phyloP scores from a whole-genome alignment of 805 yeast species.

The Yamadazyma paraphyllophila region DNA sequence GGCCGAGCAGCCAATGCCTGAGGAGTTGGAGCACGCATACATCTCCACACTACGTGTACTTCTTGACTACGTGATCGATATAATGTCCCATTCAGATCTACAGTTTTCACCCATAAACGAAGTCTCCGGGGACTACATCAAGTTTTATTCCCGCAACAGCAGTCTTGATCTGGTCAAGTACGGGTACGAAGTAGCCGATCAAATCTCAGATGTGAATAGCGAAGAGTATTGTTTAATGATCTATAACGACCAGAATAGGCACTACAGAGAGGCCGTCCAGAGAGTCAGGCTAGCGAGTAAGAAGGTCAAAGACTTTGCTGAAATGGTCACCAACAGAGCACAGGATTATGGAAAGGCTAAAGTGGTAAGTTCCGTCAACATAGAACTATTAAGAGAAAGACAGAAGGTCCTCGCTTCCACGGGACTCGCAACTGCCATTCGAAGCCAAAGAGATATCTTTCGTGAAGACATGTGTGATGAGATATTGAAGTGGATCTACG shows the following conservation, averaged over 20 bases:
- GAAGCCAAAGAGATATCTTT: slow-evolving; percentile 66
- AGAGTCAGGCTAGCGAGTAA: slow-evolving; percentile 62
- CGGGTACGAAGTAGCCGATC: slow-evolving; percentile 31
- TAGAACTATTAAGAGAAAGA: slow-evolving; percentile 49
- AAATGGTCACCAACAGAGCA: slow-evolving; percentile 66
- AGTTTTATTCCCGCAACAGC: slow-evolving; percentile 28
- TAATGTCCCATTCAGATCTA: slow-evolving; percentile 48
- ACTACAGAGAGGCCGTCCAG: slow-evolving; percentile 69
- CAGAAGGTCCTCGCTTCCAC: slow-evolving; percentile 59
- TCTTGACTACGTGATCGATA: slow-evolving; percentile 62
- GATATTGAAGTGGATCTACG: slow-evolving; percentile 63
- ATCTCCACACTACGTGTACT: slow-evolving; percentile 43
- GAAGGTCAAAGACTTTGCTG: slow-evolving; percentile 62
- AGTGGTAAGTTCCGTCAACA: slow-evolving; percentile 56
- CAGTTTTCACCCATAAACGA: slow-evolving; percentile 34
- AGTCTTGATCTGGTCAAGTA: slow-evolving; percentile 44
- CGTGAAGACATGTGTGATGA: slow-evolving; percentile 81
- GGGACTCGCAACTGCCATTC: slow-evolving; percentile 64
- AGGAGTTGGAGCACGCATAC: slow-evolving; percentile 39
- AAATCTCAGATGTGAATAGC: slow-evolving; percentile 32
- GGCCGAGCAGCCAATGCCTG: slow-evolving; percentile 33
- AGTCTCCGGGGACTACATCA: slow-evolving; percentile 21
- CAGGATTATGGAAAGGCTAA: slow-evolving; percentile 67
- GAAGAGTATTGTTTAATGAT: slow-evolving; percentile 54
- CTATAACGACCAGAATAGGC: slow-evolving; percentile 79